These are phyloP conservation scores for Cystobasidium sp. DNA, from an alignment of 1,284 basidiomycete species.

Conservation along the genomic window DNA sequence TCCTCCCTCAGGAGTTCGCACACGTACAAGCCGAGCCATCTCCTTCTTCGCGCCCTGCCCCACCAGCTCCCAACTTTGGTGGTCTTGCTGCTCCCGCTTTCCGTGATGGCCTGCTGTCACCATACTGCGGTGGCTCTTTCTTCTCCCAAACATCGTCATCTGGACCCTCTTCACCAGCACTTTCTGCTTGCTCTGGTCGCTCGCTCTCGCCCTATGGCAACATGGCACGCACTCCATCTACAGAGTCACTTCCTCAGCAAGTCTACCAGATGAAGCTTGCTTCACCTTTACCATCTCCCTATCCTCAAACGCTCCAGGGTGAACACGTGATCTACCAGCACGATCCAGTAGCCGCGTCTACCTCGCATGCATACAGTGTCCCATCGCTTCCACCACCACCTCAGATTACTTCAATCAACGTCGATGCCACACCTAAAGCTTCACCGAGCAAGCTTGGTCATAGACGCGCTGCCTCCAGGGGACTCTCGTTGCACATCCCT, in stretches of 20 bases:
- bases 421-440: conserved; percentile 31
- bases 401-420: conserved; percentile 47
- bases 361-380: neutral
- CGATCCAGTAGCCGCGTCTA: conserved; percentile 23
- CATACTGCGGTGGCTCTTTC: conserved; percentile 37
- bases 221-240: conserved; percentile 55
- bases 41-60: conserved; percentile 12
- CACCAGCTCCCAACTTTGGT: conserved; percentile 20
- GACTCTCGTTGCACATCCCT: conserved; percentile 35
- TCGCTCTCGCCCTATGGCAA: conserved; percentile 27
- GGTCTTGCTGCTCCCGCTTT: conserved; percentile 43
- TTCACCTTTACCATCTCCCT: conserved; percentile 43
- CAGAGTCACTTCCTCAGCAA: conserved; percentile 57
- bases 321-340: conserved; percentile 19
- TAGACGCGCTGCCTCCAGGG: conserved; percentile 32
- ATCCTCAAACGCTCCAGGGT: conserved; percentile 22
- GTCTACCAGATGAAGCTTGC: conserved; percentile 58
- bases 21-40: conserved; percentile 38
- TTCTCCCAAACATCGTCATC: conserved; percentile 28
- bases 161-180: conserved; percentile 38
- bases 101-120: conserved; percentile 48
- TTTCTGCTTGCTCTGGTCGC: conserved; percentile 39
- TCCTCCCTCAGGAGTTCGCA: conserved; percentile 32
- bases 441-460: conserved; percentile 41
- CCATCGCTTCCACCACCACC: conserved; percentile 19